Evolutionary conservation across 176 grass and related monocot genomes (phyloP), one percentile per base, ranked within the genome.

Genomic region (Thalia dealbata): DNA sequence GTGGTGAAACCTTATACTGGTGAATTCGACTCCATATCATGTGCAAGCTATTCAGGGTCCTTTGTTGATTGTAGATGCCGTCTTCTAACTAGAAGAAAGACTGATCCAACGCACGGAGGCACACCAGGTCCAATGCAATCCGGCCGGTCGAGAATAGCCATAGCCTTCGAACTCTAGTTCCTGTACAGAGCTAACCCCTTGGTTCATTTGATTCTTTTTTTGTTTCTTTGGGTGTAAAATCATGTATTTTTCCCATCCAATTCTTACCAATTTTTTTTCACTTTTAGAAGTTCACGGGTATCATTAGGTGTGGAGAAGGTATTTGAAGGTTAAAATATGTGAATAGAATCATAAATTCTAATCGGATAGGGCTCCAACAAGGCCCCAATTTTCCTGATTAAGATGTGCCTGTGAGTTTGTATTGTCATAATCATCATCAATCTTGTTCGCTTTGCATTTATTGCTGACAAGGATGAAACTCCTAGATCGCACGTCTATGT

Each of bases 141-240:
- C 52, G 65, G 68, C 70, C 64, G 70, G 38, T 32, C 43, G 52
- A 84, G 86, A 79, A 82, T 61, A 32, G 8, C 45, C 82, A 4
- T 38, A 64, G 28, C 67, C 77, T 58, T 51, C 67, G 58, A 63
- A 65, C 69, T 87, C 78, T 82, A 66, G 73, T 69, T 64, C 18
- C 21, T 86, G 78, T 86, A 73, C 80, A 84, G 81, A 73, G 61
- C 84, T 86, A 86, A 84, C 52, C 16, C 18, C 26, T 51, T 78
- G 26, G 67, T 72, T 90, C 75, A 86, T 56, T 32, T 52, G 69
- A 90, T 86, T 90, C 70, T 76, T 84, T 45, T 55, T 26, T 65
- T 21, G 44, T 67, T 48, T 54, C 77, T 79, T 65, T 58, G 75
- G 32, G 32, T 38, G 63, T 69, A 23, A 68, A 68, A 42, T 68